These are phyloP conservation scores for Haplosporangium gracile DNA, from an alignment of 192 early-diverging fungal species.

Conservation along the genomic window DNA sequence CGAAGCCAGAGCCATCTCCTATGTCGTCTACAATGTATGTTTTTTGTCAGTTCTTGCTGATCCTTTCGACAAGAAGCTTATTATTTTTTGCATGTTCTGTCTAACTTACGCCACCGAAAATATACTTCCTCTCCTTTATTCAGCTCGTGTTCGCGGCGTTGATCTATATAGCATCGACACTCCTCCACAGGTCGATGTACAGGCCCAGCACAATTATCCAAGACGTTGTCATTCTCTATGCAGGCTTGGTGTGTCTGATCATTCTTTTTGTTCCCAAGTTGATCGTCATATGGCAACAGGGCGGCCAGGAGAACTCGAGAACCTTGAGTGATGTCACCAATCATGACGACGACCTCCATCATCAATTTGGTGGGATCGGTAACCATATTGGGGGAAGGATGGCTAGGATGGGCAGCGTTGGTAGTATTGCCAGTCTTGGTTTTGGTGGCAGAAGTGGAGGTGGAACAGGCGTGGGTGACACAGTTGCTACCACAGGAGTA, in stretches of 20 bases:
- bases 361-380: not conserved
- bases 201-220: not conserved
- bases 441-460: not conserved
- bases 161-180: not conserved
- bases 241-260: not conserved
- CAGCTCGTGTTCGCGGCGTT: conserved; percentile 6
- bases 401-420: too few relatives aligned
- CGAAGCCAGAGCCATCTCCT: conserved; percentile 9
- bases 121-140: not conserved
- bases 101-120: not conserved
- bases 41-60: not conserved
- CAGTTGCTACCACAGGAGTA: not conserved
- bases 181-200: not conserved
- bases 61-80: not conserved
- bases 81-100: not conserved
- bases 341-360: not conserved
- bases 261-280: conserved; percentile 19
- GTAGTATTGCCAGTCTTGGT: not conserved
- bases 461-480: not conserved
- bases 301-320: not conserved
- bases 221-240: conserved; percentile 12
- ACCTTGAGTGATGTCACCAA: not conserved
- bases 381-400: not conserved
- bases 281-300: conserved; percentile 3
- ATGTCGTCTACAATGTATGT: conserved; percentile 16